These are phyloP conservation scores for Tylopilus felleus DNA, from an alignment of 768 basidiomycete genomes.

Conservation along the genomic window DNA sequence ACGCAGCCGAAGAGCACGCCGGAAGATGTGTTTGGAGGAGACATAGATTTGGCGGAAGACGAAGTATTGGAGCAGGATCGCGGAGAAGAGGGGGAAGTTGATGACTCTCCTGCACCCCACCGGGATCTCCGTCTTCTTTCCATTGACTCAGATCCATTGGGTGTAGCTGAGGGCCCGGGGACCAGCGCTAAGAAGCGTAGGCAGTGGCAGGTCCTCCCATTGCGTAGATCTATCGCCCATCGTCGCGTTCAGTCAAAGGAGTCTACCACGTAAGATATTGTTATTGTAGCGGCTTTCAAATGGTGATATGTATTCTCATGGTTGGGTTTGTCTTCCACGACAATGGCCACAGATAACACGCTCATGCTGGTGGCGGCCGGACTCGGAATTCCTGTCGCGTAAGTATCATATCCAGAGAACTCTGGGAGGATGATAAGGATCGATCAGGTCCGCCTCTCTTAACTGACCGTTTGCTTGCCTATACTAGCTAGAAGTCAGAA, in stretches of 20 bases:
- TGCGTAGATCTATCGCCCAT: constrained; percentile 34
- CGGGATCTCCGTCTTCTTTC: constrained; percentile 56
- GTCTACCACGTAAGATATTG: not conserved
- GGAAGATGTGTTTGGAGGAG: constrained; percentile 62
- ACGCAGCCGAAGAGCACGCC: constrained; percentile 46
- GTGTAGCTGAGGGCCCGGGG: constrained; percentile 27
- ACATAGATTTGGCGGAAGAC: constrained; percentile 72
- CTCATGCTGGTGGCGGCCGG: too few species aligned
- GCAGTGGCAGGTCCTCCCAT: constrained; percentile 46
- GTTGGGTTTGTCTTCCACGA: not conserved
- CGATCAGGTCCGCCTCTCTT: too few species aligned
- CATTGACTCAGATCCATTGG: constrained; percentile 45
- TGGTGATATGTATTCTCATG: not conserved
- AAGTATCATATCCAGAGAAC: not conserved
- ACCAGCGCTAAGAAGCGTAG: constrained; percentile 39
- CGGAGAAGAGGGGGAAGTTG: constrained; percentile 74
- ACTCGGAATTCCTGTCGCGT: too few species aligned
- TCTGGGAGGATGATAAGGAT: too few species aligned
- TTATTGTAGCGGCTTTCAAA: not conserved
- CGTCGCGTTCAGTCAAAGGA: constrained; percentile 17
- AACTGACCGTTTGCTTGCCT: too few species aligned
- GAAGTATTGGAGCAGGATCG: constrained; percentile 78
- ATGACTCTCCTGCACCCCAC: constrained; percentile 59
- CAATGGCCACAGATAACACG: not conserved
- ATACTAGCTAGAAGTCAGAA: not conserved